A percentile compares a stretch with the other conserved stretches of the same genome.
Evolutionary conservation across 1,284 basidiomycete species (phyloP).

Genomic region (Golubevia pallescens): DNA sequence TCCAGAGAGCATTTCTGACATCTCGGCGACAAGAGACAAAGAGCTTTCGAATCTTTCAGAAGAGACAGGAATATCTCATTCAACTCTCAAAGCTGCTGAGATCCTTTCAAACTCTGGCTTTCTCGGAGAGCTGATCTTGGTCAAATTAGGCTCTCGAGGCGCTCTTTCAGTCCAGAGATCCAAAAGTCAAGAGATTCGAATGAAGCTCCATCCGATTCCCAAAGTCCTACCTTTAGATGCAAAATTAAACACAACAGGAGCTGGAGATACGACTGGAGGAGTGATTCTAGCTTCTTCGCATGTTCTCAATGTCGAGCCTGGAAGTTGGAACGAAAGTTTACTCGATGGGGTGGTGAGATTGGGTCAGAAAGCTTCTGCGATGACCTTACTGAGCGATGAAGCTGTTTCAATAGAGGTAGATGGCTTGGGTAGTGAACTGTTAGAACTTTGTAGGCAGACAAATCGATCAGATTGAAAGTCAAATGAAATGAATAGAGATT

Average conservation of each 20-base stretch:
- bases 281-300: constrained; percentile 27
- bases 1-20: constrained; percentile 9
- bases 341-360: neutral
- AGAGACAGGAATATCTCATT: no score
- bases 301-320: neutral
- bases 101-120: no score
- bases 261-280: constrained; percentile 59
- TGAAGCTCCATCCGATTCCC: constrained; percentile 18
- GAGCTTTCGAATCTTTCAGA: no score
- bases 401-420: neutral
- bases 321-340: neutral
- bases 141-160: no score
- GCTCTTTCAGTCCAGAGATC: no score
- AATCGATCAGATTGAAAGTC: no score
- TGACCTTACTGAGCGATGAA: neutral
- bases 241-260: constrained; percentile 51
- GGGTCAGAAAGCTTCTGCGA: constrained; percentile 1
- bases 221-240: constrained; percentile 4
- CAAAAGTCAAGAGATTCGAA: no score
- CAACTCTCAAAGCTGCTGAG: no score
- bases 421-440: neutral
- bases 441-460: neutral
- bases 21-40: no score
- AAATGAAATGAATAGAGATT: no score
- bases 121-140: neutral